A percentile compares a stretch with the other conserved stretches of the same genome.
Evolutionary conservation across 768 basidiomycete genomes (phyloP).

Genomic region (Filobasidium floriforme): DNA sequence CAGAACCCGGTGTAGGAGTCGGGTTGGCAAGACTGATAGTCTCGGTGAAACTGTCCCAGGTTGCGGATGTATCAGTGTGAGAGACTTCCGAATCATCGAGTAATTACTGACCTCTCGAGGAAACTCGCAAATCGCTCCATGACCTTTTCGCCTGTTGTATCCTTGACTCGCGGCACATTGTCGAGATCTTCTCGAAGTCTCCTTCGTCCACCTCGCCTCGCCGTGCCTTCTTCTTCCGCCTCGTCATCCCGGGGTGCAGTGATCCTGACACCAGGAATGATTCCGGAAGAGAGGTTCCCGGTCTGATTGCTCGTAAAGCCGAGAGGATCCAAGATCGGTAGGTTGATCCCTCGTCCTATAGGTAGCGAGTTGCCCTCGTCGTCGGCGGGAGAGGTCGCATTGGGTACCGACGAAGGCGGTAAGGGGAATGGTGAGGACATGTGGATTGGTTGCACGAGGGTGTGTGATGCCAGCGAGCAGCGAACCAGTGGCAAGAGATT

Average conservation of each 20-base stretch:
- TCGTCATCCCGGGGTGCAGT: conserved; percentile 7
- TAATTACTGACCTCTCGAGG: conserved; percentile 61
- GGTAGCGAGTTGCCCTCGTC: conserved; percentile 6
- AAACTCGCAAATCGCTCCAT: conserved; percentile 86
- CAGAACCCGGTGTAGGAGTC: conserved; percentile 63
- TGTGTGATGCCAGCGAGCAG: too few species aligned
- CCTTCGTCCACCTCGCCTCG: conserved; percentile 13
- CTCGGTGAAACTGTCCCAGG: conserved; percentile 63
- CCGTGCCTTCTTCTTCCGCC: conserved; percentile 19
- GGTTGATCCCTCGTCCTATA: not conserved
- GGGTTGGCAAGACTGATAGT: conserved; percentile 59
- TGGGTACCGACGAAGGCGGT: conserved; percentile 7
- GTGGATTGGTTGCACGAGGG: not conserved
- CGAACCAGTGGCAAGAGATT: too few species aligned
- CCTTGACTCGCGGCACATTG: conserved; percentile 79
- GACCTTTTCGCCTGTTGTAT: conserved; percentile 92
- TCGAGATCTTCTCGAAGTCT: conserved; percentile 29
- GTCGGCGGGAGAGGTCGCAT: conserved; percentile 13
- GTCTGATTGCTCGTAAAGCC: conserved; percentile 6
- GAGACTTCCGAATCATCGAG: not conserved
- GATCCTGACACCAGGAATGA: conserved; percentile 1
- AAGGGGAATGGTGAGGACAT: conserved; percentile 23
- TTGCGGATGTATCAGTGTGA: not conserved
- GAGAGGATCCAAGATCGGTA: conserved; percentile 18
- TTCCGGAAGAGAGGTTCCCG: not conserved